These are phyloP conservation scores for Phytophthora lateralis DNA, from an alignment of 352 stramenopile genomes.

Conservation along the genomic window DNA sequence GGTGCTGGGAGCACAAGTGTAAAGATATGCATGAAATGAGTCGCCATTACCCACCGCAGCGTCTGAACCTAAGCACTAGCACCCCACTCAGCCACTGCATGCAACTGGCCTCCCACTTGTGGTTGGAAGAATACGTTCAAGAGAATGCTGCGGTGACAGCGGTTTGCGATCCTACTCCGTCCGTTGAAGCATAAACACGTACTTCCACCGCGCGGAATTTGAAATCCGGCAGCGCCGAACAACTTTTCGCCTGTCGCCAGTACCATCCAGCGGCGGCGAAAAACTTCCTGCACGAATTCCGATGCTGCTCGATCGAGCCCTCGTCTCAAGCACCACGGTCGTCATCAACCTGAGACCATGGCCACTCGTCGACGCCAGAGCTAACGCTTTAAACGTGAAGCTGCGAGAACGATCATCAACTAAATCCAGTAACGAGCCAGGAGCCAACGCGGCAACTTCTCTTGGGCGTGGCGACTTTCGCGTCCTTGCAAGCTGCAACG, in stretches of 20 bases:
- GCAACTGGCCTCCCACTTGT: not conserved
- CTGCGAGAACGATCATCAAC: too few relatives aligned
- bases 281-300: not conserved
- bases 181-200: constrained; percentile 5
- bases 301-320: not conserved
- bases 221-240: not conserved
- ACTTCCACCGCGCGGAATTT: constrained; percentile 4
- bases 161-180: constrained; percentile 2
- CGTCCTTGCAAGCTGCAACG: too few relatives aligned
- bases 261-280: constrained; percentile 1
- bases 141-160: not conserved
- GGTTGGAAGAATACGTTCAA: too few relatives aligned
- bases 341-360: too few relatives aligned
- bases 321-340: not conserved
- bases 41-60: not conserved
- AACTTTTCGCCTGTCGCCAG: constrained; percentile 9
- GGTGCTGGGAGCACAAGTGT: not conserved
- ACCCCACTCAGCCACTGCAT: not conserved
- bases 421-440: too few relatives aligned
- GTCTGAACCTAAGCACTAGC: not conserved
- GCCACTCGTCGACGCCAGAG: too few relatives aligned
- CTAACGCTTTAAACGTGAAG: too few relatives aligned
- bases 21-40: constrained; percentile 1
- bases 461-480: too few relatives aligned
- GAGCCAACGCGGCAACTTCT: too few relatives aligned